Conservation (phyloP, 2,329 filamentous ascomycete genomes). For the Aspergillus unguis region DNA sequence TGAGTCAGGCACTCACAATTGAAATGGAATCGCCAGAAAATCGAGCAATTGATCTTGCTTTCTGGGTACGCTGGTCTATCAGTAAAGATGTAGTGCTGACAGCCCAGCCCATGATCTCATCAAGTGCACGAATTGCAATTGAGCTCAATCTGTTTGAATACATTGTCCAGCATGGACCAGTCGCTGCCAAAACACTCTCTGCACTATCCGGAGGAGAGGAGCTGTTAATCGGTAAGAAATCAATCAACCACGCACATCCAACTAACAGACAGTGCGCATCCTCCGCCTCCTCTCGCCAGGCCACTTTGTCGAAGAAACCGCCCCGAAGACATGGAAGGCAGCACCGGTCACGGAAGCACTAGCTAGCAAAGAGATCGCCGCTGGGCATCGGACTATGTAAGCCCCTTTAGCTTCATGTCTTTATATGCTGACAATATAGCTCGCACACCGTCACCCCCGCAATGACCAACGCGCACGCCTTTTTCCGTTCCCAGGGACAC, state of each 20-base stretch:
- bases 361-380: conserved; percentile 6
- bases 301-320: conserved; percentile 2
- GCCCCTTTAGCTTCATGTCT: not conserved
- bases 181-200: not conserved
- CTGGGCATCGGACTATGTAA: not conserved
- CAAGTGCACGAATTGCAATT: conserved; percentile 1
- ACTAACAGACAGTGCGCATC: conserved; percentile 1
- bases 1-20: conserved; percentile 4
- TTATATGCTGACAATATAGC: not conserved
- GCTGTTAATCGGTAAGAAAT: not conserved
- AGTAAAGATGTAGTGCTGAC: not conserved
- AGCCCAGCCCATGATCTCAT: conserved; percentile 5
- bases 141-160: conserved; percentile 1
- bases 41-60: conserved; percentile 1
- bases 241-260: not conserved
- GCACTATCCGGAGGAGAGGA: not conserved
- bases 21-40: conserved; percentile 7
- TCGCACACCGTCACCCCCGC: not conserved
- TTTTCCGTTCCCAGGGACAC: not conserved
- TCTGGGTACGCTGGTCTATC: not conserved
- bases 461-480: conserved; percentile 7
- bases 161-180: not conserved
- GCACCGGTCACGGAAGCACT: conserved; percentile 5
- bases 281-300: not conserved
- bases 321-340: not conserved